Evolutionary conservation across 495 filamentous ascomycete genomes (phyloP), one percentile per base, ranked within the genome.

Genomic region (Emericellopsis terricola): DNA sequence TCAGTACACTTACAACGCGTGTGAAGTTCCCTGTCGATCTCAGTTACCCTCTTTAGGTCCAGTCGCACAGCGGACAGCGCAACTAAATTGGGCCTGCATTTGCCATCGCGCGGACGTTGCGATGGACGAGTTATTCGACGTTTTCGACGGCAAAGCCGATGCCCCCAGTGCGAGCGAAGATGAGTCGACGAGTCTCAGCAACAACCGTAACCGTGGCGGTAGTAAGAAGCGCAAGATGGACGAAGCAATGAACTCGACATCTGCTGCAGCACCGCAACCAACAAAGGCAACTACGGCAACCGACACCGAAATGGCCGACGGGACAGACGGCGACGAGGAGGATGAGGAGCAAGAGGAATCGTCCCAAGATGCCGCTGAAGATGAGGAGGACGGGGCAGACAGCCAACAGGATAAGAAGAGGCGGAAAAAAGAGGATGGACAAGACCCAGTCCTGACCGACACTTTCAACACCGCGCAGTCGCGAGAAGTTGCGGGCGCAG

Each of bases 391-490:
- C 8, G 41, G 36, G 0, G 51, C 59, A 26, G 52, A 55, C 17
- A 53, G 50, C 19, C 60, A 70, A 28, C 69, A 71, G 23, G 67
- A 73, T 15, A 49, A 52, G 38, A 97, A 94, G 56, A 76, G 87
- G 27, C 75, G 71, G 41, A 71, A 80, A 42, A 71, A 76, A 42
- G 71, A 85, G 30, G 64, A 67, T 27, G 76, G 69, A 42, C 68
- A 76, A 11, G 82, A 78, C 38, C 83, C 89, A 13, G 73, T 94
- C 26, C 71, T 94, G 39, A 84, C 84, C 27, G 89, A 97, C 57
- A 70, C 80, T 10, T 97, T 96, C 54, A 76, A 96, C 56, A 94
- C 91, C n/a, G 83, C 84, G 47, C 78, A 93, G 55, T 86, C 86
- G 28, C 63, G 83, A 57, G 82, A 97, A 51, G 69, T 94, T 19